Evolutionary conservation across 2,329 filamentous ascomycete genomes (phyloP), one percentile per base, ranked within the genome.

Genomic region (Endoconidiophora polonica): DNA sequence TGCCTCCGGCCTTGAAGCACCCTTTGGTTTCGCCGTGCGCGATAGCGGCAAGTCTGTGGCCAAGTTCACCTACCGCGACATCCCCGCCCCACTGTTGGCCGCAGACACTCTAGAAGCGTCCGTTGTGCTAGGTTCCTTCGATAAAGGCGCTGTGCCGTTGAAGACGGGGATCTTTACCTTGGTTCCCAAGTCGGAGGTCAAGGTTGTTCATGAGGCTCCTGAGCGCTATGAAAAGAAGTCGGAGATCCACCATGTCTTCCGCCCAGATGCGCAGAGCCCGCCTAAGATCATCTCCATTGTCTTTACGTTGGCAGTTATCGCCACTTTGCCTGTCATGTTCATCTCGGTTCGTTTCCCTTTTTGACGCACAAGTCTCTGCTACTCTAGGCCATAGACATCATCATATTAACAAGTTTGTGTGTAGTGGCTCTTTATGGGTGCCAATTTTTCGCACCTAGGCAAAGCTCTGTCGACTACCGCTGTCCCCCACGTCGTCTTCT

Each of bases 171-270:
- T 80, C 33, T 96, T 96, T 68, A 73, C 85, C 56, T 66, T 95
- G 24, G 66, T 75, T 44, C 65, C 94, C 49, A 66, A 74, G 55
- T 70, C 71, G 50, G 81, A 90, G 60, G 63, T 79, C 47, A 75
- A 72, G 58, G 65, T 70, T 3, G 72, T 83, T 50, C 75, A 79
- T 59, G 74, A 84, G 58, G 70, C 77, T 57, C 79, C 85, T 7
- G 66, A 88, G 56, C 82, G 90, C 66, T 96, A 94, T 66, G 83
- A 83, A 61, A 84, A 86, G 68, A 77, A 80, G 57, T 69, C 77
- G 7, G 83, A 93, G 66, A 95, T 98, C 62, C 76, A 86, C 68
- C 91, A 98, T 69, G 84, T 83, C 59, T 98, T 96, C 78, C 79
- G 78, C 56, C 65, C 72, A 12, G 86, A 90, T 59, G 78, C 87